Percentiles rank a stretch among this genome's conserved stretches.
Evolutionary conservation across 1,284 basidiomycete species (phyloP).

Genomic region (Microbotryomycetes sp.): DNA sequence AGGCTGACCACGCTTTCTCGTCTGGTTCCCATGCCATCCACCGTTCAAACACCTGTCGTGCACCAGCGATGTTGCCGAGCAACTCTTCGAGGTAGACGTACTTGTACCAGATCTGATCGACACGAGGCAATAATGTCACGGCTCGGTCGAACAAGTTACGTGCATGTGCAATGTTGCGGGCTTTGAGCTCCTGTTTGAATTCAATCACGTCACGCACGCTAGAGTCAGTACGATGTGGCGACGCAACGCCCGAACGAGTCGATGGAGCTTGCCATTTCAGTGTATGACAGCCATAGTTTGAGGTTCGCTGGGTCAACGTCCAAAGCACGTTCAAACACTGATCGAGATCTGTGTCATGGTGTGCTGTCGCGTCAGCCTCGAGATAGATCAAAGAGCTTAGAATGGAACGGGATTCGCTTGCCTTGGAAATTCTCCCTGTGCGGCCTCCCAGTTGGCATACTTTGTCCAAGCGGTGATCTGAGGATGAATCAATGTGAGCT

Average conservation of each 20-base stretch:
- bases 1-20: conserved; percentile 98
- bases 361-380: too few species aligned
- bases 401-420: conserved; percentile 38
- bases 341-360: conserved; percentile 65
- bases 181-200: conserved; percentile 70
- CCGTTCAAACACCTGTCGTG: conserved; percentile 93
- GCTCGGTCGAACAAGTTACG: conserved; percentile 95
- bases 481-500: neutral
- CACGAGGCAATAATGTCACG: conserved; percentile 87
- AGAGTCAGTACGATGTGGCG: too few species aligned
- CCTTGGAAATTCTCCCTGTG: conserved; percentile 89
- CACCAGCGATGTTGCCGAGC: conserved; percentile 88
- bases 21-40: conserved; percentile 99
- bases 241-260: neutral
- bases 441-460: conserved; percentile 71
- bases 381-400: too few species aligned
- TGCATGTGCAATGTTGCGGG: conserved; percentile 91
- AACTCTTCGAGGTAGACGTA: conserved; percentile 92
- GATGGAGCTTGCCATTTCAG: conserved; percentile 62
- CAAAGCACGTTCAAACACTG: conserved; percentile 91
- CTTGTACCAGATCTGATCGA: conserved; percentile 53
- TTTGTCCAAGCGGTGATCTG: conserved; percentile 53
- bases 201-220: neutral
- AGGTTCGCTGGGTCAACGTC: conserved; percentile 86
- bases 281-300: conserved; percentile 90